Conservation (phyloP, 805 yeast genomes). For the Starmerella sirachaensis region DNA sequence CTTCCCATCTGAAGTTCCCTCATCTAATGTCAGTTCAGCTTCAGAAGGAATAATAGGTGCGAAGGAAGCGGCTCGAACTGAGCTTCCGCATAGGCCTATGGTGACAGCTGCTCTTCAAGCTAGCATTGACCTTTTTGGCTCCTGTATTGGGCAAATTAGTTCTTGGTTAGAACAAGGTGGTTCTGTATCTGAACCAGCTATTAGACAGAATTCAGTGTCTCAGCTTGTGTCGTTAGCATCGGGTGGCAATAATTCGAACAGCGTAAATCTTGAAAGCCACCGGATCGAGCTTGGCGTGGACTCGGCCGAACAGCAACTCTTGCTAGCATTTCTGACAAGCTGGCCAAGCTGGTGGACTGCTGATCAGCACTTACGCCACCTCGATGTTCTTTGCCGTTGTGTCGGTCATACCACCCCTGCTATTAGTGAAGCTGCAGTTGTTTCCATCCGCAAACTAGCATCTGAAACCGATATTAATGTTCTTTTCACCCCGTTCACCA, state of each 20-base stretch:
- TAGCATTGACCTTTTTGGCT: constrained; percentile 22
- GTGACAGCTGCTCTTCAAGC: constrained; percentile 18
- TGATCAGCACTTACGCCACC: constrained; percentile 47
- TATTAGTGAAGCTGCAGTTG: constrained; percentile 10
- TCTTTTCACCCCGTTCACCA: constrained; percentile 14
- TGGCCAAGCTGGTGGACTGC: constrained; percentile 53
- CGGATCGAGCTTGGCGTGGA: constrained; percentile 7
- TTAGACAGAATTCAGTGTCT: constrained; percentile 22
- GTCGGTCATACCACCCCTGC: constrained; percentile 7
- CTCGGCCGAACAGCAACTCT: constrained; percentile 15
- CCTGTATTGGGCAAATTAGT: constrained; percentile 19
- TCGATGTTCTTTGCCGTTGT: constrained; percentile 59
- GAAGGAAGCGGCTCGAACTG: constrained; percentile 11
- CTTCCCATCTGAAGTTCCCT: constrained; percentile 56
- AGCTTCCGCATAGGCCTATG: constrained; percentile 17
- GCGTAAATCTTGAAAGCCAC: background rate
- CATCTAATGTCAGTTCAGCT: too few relatives aligned
- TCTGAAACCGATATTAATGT: constrained; percentile 9
- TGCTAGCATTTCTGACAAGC: constrained; percentile 37
- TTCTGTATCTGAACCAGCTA: constrained; percentile 2
- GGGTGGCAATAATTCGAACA: constrained; percentile 5
- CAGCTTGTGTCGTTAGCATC: constrained; percentile 18
- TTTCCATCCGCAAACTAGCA: constrained; percentile 12
- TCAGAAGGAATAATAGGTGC: constrained; percentile 12
- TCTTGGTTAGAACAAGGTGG: constrained; percentile 18